A percentile compares a stretch with the other conserved stretches of the same genome.
phyloP scores from a whole-genome alignment of 2,329 filamentous ascomycete genomes.

The Fusarium praegraminearum region DNA sequence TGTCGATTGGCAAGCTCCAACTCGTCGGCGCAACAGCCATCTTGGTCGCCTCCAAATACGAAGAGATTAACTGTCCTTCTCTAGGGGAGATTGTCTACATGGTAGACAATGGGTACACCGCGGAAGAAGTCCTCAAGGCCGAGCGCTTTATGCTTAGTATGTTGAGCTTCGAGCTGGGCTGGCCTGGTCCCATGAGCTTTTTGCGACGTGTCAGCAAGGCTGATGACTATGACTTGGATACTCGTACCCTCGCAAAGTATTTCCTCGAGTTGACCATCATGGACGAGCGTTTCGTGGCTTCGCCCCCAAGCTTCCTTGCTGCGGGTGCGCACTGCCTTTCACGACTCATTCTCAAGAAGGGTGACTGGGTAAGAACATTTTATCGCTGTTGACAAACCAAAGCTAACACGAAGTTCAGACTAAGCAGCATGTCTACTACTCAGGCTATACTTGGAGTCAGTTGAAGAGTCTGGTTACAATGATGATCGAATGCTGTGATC shows the following conservation, averaged over 20 bases:
- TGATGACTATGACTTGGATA: slow-evolving; percentile 96
- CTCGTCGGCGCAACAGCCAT: slow-evolving; percentile 96
- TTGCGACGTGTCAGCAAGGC: slow-evolving; percentile 97
- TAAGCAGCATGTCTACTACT: slow-evolving; percentile 88
- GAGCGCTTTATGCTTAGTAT: slow-evolving; percentile 98
- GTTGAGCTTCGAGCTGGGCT: slow-evolving; percentile 94
- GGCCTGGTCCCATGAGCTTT: slow-evolving; percentile 99
- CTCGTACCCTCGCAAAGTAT: slow-evolving; percentile 95
- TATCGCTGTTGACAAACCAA: neutral
- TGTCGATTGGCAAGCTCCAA: slow-evolving; percentile 94
- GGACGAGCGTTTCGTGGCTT: slow-evolving; percentile 96
- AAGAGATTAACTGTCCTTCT: slow-evolving; percentile 98
- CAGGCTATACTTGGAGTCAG: slow-evolving; percentile 90
- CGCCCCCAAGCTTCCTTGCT: slow-evolving; percentile 88
- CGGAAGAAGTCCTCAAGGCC: slow-evolving; percentile 94
- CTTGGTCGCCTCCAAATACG: slow-evolving; percentile 96
- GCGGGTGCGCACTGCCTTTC: slow-evolving; percentile 94
- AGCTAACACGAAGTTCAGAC: slow-evolving; percentile 67
- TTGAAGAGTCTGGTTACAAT: slow-evolving; percentile 80
- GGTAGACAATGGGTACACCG: slow-evolving; percentile 91
- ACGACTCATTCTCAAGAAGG: slow-evolving; percentile 88
- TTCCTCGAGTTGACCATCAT: slow-evolving; percentile 97
- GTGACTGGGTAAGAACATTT: slow-evolving; percentile 81
- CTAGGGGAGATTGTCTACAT: slow-evolving; percentile 97
- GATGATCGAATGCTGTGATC: slow-evolving; percentile 88